Evolutionary conservation across 257 asterid species (phyloP).

Genomic region (Nicotiana attenuata): DNA sequence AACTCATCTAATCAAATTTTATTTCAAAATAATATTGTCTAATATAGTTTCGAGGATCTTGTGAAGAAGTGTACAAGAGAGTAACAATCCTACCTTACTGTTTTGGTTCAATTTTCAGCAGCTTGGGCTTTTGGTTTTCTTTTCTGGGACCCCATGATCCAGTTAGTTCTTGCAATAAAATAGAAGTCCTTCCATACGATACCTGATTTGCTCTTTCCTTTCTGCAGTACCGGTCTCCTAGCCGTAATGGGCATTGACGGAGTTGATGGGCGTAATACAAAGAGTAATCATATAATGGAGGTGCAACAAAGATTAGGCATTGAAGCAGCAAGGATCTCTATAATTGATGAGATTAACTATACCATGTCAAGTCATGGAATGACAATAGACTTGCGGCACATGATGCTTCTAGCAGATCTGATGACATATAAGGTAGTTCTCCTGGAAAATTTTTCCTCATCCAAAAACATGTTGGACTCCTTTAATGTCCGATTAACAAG

Average conservation of each 20-base stretch:
- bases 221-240: conserved; percentile 71
- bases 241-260: conserved; percentile 92
- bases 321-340: conserved; percentile 80
- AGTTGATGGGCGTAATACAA: conserved; percentile 59
- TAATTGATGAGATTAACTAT: conserved; percentile 65
- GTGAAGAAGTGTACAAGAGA: conserved; percentile 1
- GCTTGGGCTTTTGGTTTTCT: conserved; percentile 3
- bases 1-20: neutral
- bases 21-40: neutral
- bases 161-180: neutral
- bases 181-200: conserved; percentile 9
- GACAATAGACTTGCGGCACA: conserved; percentile 88
- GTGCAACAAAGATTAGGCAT: conserved; percentile 70
- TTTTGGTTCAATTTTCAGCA: neutral
- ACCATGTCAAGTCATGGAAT: conserved; percentile 82
- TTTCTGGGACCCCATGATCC: conserved; percentile 12
- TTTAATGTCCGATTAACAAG: neutral
- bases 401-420: conserved; percentile 95
- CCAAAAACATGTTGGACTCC: neutral
- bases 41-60: neutral
- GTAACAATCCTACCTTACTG: neutral
- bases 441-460: neutral
- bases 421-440: conserved; percentile 79
- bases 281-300: conserved; percentile 71
- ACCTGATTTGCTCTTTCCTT: conserved; percentile 6